A percentile compares a stretch with the other conserved stretches of the same genome.
These are phyloP conservation scores for Naumovozyma castellii DNA, from an alignment of 805 yeast genomes.

Conservation along the genomic window DNA sequence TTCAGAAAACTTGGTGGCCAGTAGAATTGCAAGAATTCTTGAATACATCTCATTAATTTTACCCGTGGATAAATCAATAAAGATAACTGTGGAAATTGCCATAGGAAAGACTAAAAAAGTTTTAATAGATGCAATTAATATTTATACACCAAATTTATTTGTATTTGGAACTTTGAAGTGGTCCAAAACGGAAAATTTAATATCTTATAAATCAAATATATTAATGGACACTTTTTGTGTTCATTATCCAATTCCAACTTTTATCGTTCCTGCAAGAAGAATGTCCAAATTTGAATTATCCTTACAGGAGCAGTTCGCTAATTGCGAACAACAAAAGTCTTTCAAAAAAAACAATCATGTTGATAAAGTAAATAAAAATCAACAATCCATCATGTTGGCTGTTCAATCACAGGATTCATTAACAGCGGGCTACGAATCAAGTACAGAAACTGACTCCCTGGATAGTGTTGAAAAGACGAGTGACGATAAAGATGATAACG, in stretches of 20 bases:
- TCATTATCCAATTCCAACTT: constrained; percentile 20
- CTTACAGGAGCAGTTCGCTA: constrained; percentile 8
- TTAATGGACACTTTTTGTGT: constrained; percentile 18
- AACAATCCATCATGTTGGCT: neutral
- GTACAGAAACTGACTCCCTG: neutral
- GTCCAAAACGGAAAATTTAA: constrained; percentile 19
- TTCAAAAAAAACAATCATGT: neutral
- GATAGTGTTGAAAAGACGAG: constrained; percentile 1
- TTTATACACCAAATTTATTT: constrained; percentile 25
- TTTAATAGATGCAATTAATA: constrained; percentile 22
- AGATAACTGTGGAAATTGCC: constrained; percentile 24
- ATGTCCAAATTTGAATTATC: constrained; percentile 18
- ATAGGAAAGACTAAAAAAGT: constrained; percentile 20
- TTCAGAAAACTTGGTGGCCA: neutral
- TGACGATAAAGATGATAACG: neutral
- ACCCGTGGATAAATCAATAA: constrained; percentile 17
- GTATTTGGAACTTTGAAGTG: constrained; percentile 19
- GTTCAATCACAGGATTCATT: neutral
- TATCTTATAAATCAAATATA: constrained; percentile 13
- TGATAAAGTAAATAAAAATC: neutral
- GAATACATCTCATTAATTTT: constrained; percentile 17
- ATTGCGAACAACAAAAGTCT: neutral
- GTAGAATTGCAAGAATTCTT: constrained; percentile 11
- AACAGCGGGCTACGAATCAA: neutral
- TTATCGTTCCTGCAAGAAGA: constrained; percentile 22